phyloP scores from a whole-genome alignment of 2,329 filamentous ascomycete genomes.

The Drechslerella coelobrocha region DNA sequence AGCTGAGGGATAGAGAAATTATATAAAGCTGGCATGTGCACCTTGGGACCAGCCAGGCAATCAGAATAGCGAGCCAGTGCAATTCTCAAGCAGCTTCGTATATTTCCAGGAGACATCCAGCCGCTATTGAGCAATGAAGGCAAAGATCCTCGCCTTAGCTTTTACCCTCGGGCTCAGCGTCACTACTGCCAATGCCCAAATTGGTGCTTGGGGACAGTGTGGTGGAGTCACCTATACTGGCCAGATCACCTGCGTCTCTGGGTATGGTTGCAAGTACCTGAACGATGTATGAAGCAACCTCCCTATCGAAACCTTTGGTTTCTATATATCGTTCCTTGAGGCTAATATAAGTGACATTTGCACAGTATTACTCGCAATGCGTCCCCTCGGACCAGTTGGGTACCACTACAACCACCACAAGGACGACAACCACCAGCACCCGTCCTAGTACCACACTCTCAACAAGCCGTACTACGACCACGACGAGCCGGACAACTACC shows the following conservation, averaged over 20 bases:
- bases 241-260: slow-evolving; percentile 59
- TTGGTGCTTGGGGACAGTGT: slow-evolving; percentile 59
- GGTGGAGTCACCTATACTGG: slow-evolving; percentile 59
- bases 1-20: too few species aligned
- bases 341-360: slow-evolving; percentile 2
- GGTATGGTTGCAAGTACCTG: slow-evolving; percentile 58
- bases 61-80: too few species aligned
- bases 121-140: too few species aligned
- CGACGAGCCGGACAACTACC: slow-evolving; percentile 12
- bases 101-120: too few species aligned
- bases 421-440: not conserved
- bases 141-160: slow-evolving; percentile 21
- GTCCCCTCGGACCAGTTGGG: slow-evolving; percentile 20
- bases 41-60: too few species aligned
- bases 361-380: slow-evolving; percentile 49
- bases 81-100: too few species aligned
- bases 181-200: slow-evolving; percentile 56
- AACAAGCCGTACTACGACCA: not conserved
- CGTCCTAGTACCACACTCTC: not conserved
- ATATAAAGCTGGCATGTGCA: too few species aligned
- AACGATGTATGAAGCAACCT: slow-evolving; percentile 59
- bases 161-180: slow-evolving; percentile 38
- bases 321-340: not conserved
- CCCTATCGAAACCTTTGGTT: slow-evolving; percentile 55
- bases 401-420: slow-evolving; percentile 23